phyloP scores from a whole-genome alignment of 176 grass and related monocot species.

The Dendrocalamus sinicus region DNA sequence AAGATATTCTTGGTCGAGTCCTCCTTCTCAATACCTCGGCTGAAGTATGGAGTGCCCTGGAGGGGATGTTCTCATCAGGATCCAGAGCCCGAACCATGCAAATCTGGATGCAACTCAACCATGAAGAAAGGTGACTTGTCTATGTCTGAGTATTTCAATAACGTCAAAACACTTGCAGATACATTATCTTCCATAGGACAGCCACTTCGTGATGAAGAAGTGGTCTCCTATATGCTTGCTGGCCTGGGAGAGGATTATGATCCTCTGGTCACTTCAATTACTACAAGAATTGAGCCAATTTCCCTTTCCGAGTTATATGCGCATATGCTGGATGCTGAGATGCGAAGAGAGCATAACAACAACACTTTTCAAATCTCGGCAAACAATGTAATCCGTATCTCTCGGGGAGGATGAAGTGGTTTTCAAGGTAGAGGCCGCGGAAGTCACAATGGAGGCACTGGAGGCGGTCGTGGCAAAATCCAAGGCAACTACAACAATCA shows the following conservation, averaged over 20 bases:
- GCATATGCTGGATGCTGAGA: neutral
- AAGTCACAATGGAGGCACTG: rapidly evolving
- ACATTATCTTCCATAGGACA: too few species aligned
- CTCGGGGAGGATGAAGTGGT: neutral
- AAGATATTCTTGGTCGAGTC: too few species aligned
- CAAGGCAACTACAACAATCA: neutral
- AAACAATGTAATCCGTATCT: rapidly evolving
- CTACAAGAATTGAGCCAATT: neutral
- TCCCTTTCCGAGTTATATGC: neutral
- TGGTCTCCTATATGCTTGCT: too few species aligned
- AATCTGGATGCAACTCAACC: too few species aligned
- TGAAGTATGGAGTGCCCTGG: rapidly evolving
- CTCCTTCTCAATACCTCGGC: too few species aligned
- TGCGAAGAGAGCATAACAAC: neutral
- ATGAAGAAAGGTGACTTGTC: too few species aligned
- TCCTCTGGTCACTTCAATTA: neutral
- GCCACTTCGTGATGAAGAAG: too few species aligned
- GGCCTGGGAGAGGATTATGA: neutral
- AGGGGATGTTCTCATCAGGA: too few species aligned
- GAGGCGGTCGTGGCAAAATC: rapidly evolving
- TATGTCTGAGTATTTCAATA: too few species aligned
- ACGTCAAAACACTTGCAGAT: too few species aligned
- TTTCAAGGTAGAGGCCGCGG: rapidly evolving
- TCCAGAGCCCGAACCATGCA: too few species aligned
- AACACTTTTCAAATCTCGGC: neutral